Base-by-base conservation (phyloP, 2,329 filamentous ascomycete genomes). In the Trichophyton verrucosum region DNA sequence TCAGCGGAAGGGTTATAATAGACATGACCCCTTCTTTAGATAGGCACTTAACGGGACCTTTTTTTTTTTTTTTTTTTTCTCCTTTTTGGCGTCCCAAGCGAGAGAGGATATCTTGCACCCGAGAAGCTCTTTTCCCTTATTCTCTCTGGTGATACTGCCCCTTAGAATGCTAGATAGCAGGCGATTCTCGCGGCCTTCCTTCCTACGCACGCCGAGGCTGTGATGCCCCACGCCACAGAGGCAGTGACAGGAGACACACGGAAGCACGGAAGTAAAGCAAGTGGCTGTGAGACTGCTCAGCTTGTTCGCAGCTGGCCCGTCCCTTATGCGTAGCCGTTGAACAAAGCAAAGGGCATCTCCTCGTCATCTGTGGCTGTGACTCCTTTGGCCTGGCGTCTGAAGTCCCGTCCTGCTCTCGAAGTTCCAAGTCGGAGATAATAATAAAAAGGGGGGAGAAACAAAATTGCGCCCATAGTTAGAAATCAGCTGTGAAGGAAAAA, bases 401-500 rank as follows among this genome's bases (percentile, higher is more conserved):
- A 27, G 27, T 27, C 27, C 27, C 7, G 27, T 20, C 20, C 20
- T 20, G 20, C 20, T 20, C 27, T 30, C 27, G 27, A 30, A 1
- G 27, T 42, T 42, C n/a, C n/a, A n/a, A n/a, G 38, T 42, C 38
- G 38, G 38, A 42, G 38, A 42, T 42, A 42, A n/a, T n/a, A 42
- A 42, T n/a, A 3, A 42, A 3, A 42, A 2, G 15, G 15, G 11
- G 15, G 5, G 15, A 42, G 11, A 13, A 42, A 15, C 15, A 13
- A 42, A 42, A 30, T 7, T 7, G 27, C 27, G 27, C 27, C 24
- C 24, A 27, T 27, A n/a, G 40, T n/a, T 44, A 55, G 33, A 55
- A 55, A 55, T 55, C 49, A 55, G 49, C 49, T 38, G 49, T 55
- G 27, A 55, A 38, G 33, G 27, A 38, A 55, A 55, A 55, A 55